A percentile compares a stretch with the other conserved stretches of the same genome.
Evolutionary conservation across 257 asterid genomes (phyloP).

Genomic region (Catharanthus roseus): DNA sequence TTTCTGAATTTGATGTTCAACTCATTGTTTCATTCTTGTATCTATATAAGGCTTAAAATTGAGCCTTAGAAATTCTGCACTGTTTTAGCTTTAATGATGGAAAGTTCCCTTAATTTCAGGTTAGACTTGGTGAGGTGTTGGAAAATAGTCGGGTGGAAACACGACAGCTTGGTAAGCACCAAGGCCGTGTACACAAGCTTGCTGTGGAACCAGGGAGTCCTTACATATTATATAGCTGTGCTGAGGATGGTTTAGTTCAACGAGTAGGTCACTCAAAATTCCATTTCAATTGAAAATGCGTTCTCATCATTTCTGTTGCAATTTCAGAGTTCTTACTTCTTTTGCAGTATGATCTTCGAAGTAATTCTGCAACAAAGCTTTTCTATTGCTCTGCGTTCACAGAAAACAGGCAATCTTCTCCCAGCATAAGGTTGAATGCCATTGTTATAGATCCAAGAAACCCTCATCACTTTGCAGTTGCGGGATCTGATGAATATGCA

Average conservation of each 20-base stretch:
- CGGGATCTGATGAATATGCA: conserved; percentile 68
- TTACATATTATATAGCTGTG: conserved; percentile 63
- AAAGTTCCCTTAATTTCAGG: conserved; percentile 33
- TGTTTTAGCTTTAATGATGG: background rate
- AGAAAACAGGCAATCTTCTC: conserved; percentile 29
- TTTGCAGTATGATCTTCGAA: conserved; percentile 81
- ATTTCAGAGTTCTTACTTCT: conserved; percentile 43
- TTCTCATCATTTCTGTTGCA: background rate
- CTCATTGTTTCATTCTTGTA: background rate
- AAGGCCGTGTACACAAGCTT: conserved; percentile 69
- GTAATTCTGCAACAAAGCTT: conserved; percentile 55
- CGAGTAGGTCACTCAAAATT: conserved; percentile 44
- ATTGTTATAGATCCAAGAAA: conserved; percentile 71
- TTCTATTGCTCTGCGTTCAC: conserved; percentile 45
- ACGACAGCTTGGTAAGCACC: conserved; percentile 58
- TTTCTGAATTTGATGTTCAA: background rate
- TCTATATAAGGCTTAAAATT: background rate
- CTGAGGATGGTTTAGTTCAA: conserved; percentile 76
- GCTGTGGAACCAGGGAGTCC: conserved; percentile 68
- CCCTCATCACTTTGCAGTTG: conserved; percentile 66
- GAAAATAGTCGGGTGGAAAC: conserved; percentile 66
- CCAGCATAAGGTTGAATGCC: conserved; percentile 49
- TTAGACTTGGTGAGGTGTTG: conserved; percentile 55
- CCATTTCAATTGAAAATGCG: conserved; percentile 1
- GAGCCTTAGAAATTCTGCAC: background rate